Evolutionary conservation across 768 basidiomycete species (phyloP), one percentile per base, ranked within the genome.

Genomic region (Tricholoma bakamatsutake): DNA sequence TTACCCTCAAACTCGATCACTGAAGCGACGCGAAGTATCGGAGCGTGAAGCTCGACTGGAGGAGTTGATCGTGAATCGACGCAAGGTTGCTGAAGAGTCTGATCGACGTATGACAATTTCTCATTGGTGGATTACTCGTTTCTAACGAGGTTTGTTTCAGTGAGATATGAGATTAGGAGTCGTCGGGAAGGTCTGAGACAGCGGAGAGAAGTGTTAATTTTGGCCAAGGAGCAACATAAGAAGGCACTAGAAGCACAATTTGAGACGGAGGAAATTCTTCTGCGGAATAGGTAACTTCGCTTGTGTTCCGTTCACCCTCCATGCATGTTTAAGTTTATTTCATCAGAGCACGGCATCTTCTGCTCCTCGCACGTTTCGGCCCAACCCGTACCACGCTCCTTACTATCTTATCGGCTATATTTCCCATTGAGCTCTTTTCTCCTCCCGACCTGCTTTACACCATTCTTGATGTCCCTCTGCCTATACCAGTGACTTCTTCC

Each of bases 391-490:
- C 80, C 33, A 79, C 80, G 6, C 79, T 91, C 51, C 74, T 93
- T 57, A 83, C 86, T 15, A 80, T 78, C 11, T 79, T 97, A 45
- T 82, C 88, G 39, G 73, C 76, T 11, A 87, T 96, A 61, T 98
- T 87, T 69, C 94, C 95, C 21, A 96, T 99, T 62, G 89, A 92
- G 52, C 84, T 96, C 15, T 77, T 85, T 47, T 88, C 88, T 10
- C 77, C 93, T 11, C 83, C 90, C 4, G 87, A 93, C 62, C 76
- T 98, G n/a, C 81, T 97, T 28, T 99, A 89, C 69, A 84, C 89
- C 11, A 91, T 99, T 66, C 75, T 94, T 50, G 78, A 80, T 50
- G 84, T 92, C 46, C 90, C 97, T n/a, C 78, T 99, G 9, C 95
- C 97, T 1, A 94, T 98, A 58, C 93, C 93, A 13, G 62, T 85